These are phyloP conservation scores for Leucogyrophana mollusca DNA, from an alignment of 768 basidiomycete species.

Conservation along the genomic window DNA sequence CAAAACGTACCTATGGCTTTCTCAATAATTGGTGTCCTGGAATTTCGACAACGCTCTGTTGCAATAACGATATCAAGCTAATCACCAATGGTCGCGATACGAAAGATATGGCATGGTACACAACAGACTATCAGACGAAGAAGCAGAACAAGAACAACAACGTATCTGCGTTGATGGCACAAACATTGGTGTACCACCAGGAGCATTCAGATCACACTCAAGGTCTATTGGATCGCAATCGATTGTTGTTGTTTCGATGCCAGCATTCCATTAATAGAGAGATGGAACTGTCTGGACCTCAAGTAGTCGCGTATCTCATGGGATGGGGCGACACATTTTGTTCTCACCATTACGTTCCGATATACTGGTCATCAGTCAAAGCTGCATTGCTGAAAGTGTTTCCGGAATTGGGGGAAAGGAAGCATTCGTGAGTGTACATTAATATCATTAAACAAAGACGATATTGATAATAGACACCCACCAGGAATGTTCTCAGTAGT, in stretches of 20 bases:
- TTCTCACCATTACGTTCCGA: conserved; percentile 34
- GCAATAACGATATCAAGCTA: conserved; percentile 43
- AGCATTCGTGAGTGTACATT: not conserved
- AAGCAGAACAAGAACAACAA: conserved; percentile 29
- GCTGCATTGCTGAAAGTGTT: conserved; percentile 14
- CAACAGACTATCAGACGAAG: conserved; percentile 34
- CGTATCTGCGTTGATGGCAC: conserved; percentile 33
- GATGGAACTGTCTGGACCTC: conserved; percentile 37
- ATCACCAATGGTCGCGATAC: conserved; percentile 35
- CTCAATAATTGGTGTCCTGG: conserved; percentile 30
- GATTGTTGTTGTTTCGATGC: conserved; percentile 29
- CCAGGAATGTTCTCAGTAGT: conserved; percentile 18
- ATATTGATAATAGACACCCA: conserved; percentile 22
- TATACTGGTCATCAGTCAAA: conserved; percentile 34
- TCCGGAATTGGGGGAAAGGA: conserved; percentile 15
- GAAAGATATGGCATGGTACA: conserved; percentile 30
- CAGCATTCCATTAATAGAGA: conserved; percentile 32
- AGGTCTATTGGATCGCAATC: conserved; percentile 21
- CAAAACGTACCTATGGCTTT: conserved; percentile 14
- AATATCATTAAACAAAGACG: not conserved
- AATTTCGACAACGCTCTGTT: not conserved
- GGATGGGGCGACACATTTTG: conserved; percentile 38
- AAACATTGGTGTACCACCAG: conserved; percentile 29
- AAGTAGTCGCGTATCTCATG: conserved; percentile 43
- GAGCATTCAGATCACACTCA: conserved; percentile 12